A percentile compares a stretch with the other conserved stretches of the same genome.
Conservation (phyloP, 2,329 filamentous ascomycete genomes). For the Stachybotrys chartarum region DNA sequence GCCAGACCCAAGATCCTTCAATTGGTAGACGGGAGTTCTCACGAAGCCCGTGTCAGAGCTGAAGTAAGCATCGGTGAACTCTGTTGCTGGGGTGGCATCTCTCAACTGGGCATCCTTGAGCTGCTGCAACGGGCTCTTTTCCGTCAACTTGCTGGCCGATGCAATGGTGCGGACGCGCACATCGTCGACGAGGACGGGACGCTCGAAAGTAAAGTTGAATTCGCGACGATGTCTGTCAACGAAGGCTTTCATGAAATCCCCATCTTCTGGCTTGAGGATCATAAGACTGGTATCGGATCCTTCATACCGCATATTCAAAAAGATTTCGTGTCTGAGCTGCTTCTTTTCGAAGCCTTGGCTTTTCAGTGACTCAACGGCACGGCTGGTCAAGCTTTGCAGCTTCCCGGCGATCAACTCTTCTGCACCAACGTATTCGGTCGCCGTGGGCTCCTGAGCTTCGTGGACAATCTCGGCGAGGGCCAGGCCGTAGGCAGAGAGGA, state of each 20-base stretch:
- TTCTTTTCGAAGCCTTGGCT: constrained; percentile 9
- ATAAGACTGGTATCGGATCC: constrained; percentile 34
- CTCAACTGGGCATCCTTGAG: constrained; percentile 1
- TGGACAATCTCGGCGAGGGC: constrained; percentile 33
- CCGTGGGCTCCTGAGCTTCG: constrained; percentile 22
- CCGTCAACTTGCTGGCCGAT: neutral
- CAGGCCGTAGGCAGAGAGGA: constrained; percentile 36
- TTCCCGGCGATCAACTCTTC: neutral
- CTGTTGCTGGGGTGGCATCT: neutral
- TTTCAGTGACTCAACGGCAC: neutral
- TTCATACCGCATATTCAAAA: constrained; percentile 34
- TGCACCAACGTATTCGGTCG: constrained; percentile 15
- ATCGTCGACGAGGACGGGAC: constrained; percentile 33
- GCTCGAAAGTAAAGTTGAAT: constrained; percentile 52
- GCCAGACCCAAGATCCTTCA: neutral
- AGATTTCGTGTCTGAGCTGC: constrained; percentile 31
- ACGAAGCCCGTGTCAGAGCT: constrained; percentile 7
- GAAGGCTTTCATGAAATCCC: constrained; percentile 62
- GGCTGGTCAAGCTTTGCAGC: neutral
- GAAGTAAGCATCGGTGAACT: constrained; percentile 2
- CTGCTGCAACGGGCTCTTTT: neutral
- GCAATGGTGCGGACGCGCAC: constrained; percentile 26
- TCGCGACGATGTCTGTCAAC: constrained; percentile 65
- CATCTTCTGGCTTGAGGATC: constrained; percentile 17
- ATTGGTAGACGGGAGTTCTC: neutral